phyloP scores from a whole-genome alignment of 2,329 filamentous ascomycete genomes.

The Aspergillus fructus region DNA sequence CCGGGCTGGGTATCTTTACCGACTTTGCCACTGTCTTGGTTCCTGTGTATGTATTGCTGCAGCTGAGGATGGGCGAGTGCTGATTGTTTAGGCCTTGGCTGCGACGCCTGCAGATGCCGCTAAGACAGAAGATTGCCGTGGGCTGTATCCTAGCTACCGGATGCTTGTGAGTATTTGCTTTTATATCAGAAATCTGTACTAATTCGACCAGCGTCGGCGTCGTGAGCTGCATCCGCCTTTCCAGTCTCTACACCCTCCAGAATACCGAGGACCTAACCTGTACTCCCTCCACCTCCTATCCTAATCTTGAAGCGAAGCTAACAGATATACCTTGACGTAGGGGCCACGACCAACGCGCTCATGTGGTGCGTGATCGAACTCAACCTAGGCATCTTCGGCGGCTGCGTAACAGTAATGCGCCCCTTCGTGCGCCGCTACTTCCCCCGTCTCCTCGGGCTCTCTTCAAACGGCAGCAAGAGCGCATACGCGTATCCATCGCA shows the following conservation, averaged over 20 bases:
- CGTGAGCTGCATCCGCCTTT: conserved; percentile 30
- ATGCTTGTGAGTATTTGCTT: conserved; percentile 23
- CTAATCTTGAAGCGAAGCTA: neutral
- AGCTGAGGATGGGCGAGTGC: neutral
- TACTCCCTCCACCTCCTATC: neutral
- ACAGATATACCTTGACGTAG: conserved; percentile 3
- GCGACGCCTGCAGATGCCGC: conserved; percentile 29
- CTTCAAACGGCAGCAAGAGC: conserved; percentile 17
- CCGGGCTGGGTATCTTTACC: conserved; percentile 28
- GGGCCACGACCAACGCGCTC: conserved; percentile 23
- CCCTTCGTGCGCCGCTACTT: conserved; percentile 29
- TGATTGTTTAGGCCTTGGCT: conserved; percentile 26
- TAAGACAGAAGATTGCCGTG: conserved; percentile 30
- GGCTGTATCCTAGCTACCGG: conserved; percentile 28
- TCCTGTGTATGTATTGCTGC: conserved; percentile 23
- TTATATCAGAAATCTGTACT: too few relatives aligned
- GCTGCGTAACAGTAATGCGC: conserved; percentile 30
- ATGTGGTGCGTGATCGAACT: conserved; percentile 32
- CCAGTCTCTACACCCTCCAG: conserved; percentile 22
- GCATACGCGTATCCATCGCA: conserved; percentile 9
- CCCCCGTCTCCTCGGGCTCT: conserved; percentile 26
- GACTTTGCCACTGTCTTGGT: conserved; percentile 30
- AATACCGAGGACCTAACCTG: conserved; percentile 26
- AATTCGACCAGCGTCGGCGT: conserved; percentile 23
- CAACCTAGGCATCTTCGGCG: conserved; percentile 29